Percentiles rank a stretch among this genome's conserved stretches.
Conservation (phyloP, 1,139 yeast genomes). For the Pneumocystis canis region DNA sequence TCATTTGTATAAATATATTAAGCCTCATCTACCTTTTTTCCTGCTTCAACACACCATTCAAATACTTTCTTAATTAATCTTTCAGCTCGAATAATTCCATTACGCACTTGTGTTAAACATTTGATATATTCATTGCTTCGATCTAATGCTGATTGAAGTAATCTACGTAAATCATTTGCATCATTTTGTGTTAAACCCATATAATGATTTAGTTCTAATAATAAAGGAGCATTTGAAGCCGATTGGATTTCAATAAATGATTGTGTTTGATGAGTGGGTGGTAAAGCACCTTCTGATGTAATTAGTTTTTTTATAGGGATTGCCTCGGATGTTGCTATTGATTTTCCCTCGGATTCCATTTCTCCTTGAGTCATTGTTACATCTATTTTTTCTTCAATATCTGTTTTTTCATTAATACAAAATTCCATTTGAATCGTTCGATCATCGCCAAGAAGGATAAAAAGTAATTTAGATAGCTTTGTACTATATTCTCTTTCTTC, state of each 20-base stretch:
- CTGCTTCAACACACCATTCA: conserved; percentile 9
- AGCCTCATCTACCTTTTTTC: background rate
- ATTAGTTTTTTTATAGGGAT: no score
- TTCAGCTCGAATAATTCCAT: conserved; percentile 9
- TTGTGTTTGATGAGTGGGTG: background rate
- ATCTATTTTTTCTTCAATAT: background rate
- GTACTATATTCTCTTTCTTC: conserved; percentile 10
- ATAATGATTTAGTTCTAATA: conserved; percentile 1
- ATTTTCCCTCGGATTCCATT: background rate
- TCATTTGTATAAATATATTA: background rate
- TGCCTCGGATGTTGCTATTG: background rate
- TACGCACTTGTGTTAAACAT: conserved; percentile 7
- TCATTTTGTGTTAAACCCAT: conserved; percentile 9
- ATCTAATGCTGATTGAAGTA: conserved; percentile 11
- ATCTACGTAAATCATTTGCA: conserved; percentile 8
- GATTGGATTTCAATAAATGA: background rate
- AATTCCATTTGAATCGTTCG: conserved; percentile 4
- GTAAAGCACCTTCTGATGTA: background rate
- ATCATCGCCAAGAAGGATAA: conserved; percentile 10
- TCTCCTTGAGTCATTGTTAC: background rate
- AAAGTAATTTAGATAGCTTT: conserved; percentile 5
- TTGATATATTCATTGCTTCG: conserved; percentile 11
- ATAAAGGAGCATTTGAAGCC: background rate
- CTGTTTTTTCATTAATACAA: background rate
- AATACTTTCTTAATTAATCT: conserved; percentile 4